Evolutionary conservation across 768 basidiomycete species (phyloP), one percentile per base, ranked within the genome.

Genomic region (Calocybe gangraenosa): DNA sequence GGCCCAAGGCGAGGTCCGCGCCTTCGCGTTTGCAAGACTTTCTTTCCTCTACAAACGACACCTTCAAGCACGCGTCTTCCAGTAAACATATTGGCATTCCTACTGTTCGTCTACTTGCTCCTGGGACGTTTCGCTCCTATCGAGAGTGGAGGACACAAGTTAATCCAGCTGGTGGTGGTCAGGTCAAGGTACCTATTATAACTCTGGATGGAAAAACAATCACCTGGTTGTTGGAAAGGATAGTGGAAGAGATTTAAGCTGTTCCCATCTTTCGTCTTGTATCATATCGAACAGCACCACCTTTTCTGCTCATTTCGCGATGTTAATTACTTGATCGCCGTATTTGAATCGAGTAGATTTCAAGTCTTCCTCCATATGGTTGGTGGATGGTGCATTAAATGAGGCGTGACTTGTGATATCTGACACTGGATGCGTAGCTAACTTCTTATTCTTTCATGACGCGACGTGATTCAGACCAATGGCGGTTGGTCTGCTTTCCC

Each of bases 91-190:
- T 48, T 23, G 39, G 35, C 9, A 19, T 31, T 21, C 38, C 46
- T 9, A 56, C 44, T 4, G 37, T 56, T 7, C 46, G 52, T 4
- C 25, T 53, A 21, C 42, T 56, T 2, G 25, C 43, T 9, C 42
- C 47, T 19, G 52, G 55, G 11, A 51, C 55, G 5, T 53, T 53
- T 15, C 25, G 40, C 4, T 37, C 20, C 6, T 56, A 56, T 32
- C 52, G 55, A 3, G 47, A 46, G 30, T 53, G 55, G 52, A 48
- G 40, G 33, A 39, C 41, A 8, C 8, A 23, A 13, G 33, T 19
- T 9, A 40, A 17, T 17, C 11, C 34, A 19, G n/a, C 34, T 14
- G 35, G 52, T 18, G 39, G 50, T 23, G 47, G 51, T 15, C 51
- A 52, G 25, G 37, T 49, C n/a, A 52, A 52, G 37, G 43, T 52